Base-by-base conservation (phyloP, 129 eudicot species). In the Helichrysum umbraculigerum region DNA sequence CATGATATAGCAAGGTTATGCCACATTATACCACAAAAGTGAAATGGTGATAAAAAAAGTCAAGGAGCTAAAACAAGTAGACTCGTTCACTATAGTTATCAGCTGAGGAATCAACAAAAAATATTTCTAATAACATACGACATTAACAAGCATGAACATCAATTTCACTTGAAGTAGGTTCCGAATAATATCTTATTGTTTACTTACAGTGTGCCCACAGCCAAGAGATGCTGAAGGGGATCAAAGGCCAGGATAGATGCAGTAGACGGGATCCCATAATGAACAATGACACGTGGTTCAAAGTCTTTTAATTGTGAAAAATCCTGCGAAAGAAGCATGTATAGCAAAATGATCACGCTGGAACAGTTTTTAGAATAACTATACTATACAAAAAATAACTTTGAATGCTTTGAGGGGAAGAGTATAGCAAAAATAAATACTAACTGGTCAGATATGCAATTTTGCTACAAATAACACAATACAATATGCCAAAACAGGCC, bases 221-320 rank as follows among this genome's bases (percentile, higher is more conserved):
- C 98, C 81, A 93, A 76, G 66, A 93, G 89, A 68, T 76, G 83
- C 78, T 93, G 98, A 71, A 88, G 78, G 72, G 89, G 86, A 42
- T 93, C 98, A 81, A 83, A 88, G 73, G 96, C 91, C 62, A 93
- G 83, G 78, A 82, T 79, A 35, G 98, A 93, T 72, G 98, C 90
- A 65, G 98, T 87, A 70, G 95, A 85, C 33, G 98, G 98, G 75
- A 93, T 86, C 76, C 98, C 98, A 82, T 93, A 93, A 79, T 93
- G 98, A 79, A 82, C 82, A 76, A 81, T 74, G 75, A 87, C 83
- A 7, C 74, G 84, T 6, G 96, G 95, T 39, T 86, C 83, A 81
- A 89, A 79, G 63, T 78, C 84, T 66, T 69, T 62, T 16, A 76
- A 7, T 66, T 64, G 22, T 56, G 29, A 15, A 76, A 2, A 78